Base-by-base conservation (phyloP, 2,329 filamentous ascomycete genomes). In the Emmonsiellopsis sp. region DNA sequence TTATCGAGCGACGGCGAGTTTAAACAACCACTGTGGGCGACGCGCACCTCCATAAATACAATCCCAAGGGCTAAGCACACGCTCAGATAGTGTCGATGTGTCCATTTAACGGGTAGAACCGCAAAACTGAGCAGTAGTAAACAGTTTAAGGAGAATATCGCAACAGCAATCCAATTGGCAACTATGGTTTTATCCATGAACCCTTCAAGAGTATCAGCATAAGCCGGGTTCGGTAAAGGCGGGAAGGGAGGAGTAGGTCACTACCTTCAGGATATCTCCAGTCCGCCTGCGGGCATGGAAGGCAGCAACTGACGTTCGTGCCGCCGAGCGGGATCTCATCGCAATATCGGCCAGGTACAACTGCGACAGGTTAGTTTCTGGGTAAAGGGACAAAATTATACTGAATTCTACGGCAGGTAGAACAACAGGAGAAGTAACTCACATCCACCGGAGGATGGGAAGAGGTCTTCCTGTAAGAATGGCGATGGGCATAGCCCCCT, bases 81-180 rank as follows among this genome's bases (percentile, higher is more conserved):
- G 65, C 88, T 96, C 39, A 98, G 76, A 65, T 97, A 97, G 68
- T 98, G 93, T 51, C 91, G 84, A 64, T 89, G 83, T 6, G 93
- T 96, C 74, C 88, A 92, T 62, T 95, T 89, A 27, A 88, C 82
- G 0, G 93, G 91, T 21, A 98, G 76, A 11, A 86, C 77, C 3
- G 82, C 74, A 77, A 90, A 97, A 5, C 89, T 94, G 5, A 88
- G 50, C 13, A 97, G 74, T 53, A 97, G 75, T 64, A 93, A 92
- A 13, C 83, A 64, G 56, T 87, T 86, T 61, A 86, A 83, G 47
- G 85, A 71, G 42, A 90, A 78, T 52, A 88, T 83, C 8, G 78
- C 81, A 13, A 95, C 83, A 58, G 88, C 89, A 53, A 96, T 75
- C 83, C 88, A 95, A 69, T 89, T 87, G n/a, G 88, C 84, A 11